Evolutionary conservation across 257 asterid species (phyloP), one percentile per base, ranked within the genome.

Genomic region (Schizonepeta tenuifolia): DNA sequence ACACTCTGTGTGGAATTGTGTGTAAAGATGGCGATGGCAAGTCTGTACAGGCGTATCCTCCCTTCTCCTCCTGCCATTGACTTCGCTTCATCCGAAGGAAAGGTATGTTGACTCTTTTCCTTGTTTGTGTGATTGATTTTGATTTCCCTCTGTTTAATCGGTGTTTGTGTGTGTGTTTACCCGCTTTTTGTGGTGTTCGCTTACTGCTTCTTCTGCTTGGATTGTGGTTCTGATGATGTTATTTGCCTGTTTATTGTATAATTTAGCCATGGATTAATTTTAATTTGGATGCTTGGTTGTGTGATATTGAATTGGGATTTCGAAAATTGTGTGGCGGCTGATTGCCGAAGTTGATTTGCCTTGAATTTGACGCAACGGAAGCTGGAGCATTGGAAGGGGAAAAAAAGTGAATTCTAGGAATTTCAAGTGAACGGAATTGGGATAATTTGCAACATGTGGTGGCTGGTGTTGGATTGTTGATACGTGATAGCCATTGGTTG

Each of bases 41-140:
- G 96, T 44, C 67, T 90, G 72, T 90, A 93, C 83, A 79, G 98
- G 83, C 92, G 98, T 14, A 65, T 90, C 56, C 96, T 90, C 57
- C 97, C 98, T 3, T 90, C 92, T 13, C 98, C 98, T 63, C 98
- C 97, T 2, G 95, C 98, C 44, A 69, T 89, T 61, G 98, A 93
- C 70, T 93, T 93, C n/a, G 84, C 97, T 65, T 88, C 97, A 22
- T 70, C 88, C 66, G 95, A 93, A 70, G 98, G 97, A 85, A 91
- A 91, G 95, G 97, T 85, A 78, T n/a, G 33, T 15, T 11, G n/a
- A 24, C 26, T 24, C 26, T 24, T 24, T 24, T 24, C 3, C 15
- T 47, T 17, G n/a, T 20, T 64, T n/a, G 6, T 40, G 21, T 18
- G 20, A 35, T 49, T 69, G 38, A 14, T 55, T 77, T 47, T 41